These are phyloP conservation scores for Phytomonas sp. DNA, from an alignment of 208 protist species.

Conservation along the genomic window DNA sequence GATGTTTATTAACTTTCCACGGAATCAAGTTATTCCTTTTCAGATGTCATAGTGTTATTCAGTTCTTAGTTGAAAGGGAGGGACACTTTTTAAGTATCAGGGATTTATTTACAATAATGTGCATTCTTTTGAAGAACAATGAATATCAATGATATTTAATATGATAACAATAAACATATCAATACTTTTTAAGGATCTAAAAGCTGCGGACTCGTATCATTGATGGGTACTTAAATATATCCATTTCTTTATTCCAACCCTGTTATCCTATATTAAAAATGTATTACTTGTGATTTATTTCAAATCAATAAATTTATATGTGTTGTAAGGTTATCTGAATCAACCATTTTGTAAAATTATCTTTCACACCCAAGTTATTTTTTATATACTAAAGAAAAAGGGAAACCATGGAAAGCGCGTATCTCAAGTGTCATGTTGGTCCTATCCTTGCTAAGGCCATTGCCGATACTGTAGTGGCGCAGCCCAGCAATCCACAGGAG, in stretches of 20 bases:
- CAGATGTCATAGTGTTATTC: background rate
- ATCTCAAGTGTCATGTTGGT: constrained; percentile 77
- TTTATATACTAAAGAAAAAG: constrained; percentile 16
- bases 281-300: background rate
- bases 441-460: constrained; percentile 83
- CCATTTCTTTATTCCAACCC: constrained; percentile 3
- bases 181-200: constrained; percentile 3
- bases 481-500: constrained; percentile 85
- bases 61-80: background rate
- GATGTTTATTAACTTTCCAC: background rate
- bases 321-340: background rate
- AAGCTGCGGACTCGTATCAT: background rate
- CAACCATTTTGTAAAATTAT: background rate
- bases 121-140: constrained; percentile 8
- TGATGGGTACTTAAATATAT: background rate
- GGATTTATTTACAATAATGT: background rate
- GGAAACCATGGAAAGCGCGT: constrained; percentile 74
- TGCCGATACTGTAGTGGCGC: constrained; percentile 78
- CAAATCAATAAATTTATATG: background rate
- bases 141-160: constrained; percentile 15
- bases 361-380: constrained; percentile 12
- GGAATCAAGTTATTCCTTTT: background rate
- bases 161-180: constrained; percentile 10
- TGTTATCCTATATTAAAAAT: constrained; percentile 5
- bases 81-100: background rate